Conservation (phyloP, 768 basidiomycete species). For the Panellus pusillus region DNA sequence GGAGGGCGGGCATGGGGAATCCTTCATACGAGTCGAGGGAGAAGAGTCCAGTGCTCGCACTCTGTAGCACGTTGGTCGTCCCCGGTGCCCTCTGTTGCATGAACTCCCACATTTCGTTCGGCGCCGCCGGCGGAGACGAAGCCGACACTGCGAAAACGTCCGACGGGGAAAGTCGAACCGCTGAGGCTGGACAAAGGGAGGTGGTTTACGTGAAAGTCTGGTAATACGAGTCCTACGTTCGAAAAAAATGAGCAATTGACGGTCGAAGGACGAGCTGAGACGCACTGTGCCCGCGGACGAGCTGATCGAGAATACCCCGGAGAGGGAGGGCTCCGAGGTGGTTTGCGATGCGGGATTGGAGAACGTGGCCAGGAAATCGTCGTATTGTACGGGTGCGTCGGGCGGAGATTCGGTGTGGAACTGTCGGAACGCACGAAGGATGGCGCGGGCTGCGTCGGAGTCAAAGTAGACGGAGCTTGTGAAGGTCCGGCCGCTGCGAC, state of each 20-base stretch:
- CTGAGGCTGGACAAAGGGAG: background rate
- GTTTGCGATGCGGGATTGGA: background rate
- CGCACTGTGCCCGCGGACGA: no score
- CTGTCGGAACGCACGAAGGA: no score
- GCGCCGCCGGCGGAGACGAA: background rate
- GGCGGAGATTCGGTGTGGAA: no score
- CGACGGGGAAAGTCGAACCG: background rate
- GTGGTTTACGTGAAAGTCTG: background rate
- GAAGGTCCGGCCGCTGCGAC: background rate
- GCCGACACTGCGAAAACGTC: background rate
- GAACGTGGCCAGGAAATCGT: background rate
- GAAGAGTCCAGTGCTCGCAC: background rate
- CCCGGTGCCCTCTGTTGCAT: background rate
- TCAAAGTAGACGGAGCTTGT: no score
- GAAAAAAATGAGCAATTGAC: background rate
- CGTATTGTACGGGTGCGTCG: no score
- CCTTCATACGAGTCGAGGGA: no score
- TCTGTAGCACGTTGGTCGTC: background rate
- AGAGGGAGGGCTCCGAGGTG: background rate
- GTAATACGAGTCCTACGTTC: background rate
- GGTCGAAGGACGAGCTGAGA: no score
- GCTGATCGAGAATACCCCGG: no score
- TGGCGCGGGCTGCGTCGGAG: no score
- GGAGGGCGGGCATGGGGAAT: no score
- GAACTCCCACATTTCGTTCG: background rate